Base-by-base conservation (phyloP, 192 early-diverging fungal species). In the Entomortierella beljakovae region DNA sequence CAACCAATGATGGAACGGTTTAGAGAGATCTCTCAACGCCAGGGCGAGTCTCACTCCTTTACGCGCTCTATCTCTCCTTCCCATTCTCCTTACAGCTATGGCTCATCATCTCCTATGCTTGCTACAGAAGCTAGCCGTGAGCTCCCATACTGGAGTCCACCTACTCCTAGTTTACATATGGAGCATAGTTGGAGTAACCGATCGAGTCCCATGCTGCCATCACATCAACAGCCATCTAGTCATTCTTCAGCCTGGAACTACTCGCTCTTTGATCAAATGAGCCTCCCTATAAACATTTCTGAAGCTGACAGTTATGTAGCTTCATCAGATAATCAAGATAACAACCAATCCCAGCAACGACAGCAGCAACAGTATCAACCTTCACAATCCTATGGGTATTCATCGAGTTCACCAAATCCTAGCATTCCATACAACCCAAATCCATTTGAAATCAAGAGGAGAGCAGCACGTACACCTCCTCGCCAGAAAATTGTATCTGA, bases 121-220 rank as follows among this genome's bases (percentile, higher is more conserved):
- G 23, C 51, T 6, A 46, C 64, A 35, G 55, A 62, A 1, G 18
- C 40, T 29, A n/a, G 42, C 28, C 57, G 50, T 5, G 73, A 68
- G 48, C 54, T 72, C 32, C 61, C 73, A 23, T 69, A 77, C 48
- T 77, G 73, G 73, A 64, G 65, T 43, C 65, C 73, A 6, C 58
- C 73, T 10, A 68, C 73, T 1, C 73, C 73, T 0, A 57, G 23
- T 5, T 32, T 64, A 37, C 53, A 57, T 33, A 18, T 72, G 2
- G 70, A 72, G 3, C 70, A 50, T 22, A 32, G 59, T 3, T 64
- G 61, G 70, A 71, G 69, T 37, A 72, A 72, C 48, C 61, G 58
- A 0, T 62, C 70, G 6, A 72, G 70, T 32, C 70, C 70, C 5
- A 4, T 64, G 46, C 15, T 46, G 34, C 28, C 43, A 31, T 18